Percentiles rank a stretch among this genome's conserved stretches.
Conservation (phyloP, 257 asterid genomes). For the Ilex asprella region DNA sequence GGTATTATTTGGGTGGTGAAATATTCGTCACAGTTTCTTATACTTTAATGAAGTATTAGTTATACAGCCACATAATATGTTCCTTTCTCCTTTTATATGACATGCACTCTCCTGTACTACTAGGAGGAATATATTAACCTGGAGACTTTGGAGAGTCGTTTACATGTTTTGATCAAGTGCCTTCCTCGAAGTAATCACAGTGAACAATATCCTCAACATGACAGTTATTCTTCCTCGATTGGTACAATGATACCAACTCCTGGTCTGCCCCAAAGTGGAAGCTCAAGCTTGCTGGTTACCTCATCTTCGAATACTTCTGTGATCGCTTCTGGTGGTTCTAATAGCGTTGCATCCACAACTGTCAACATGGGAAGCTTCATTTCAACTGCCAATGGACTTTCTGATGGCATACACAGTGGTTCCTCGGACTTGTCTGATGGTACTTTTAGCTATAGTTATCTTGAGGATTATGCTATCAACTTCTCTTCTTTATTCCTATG, state of each 20-base stretch:
- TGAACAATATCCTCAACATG: slow-evolving; percentile 55
- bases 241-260: slow-evolving; percentile 99
- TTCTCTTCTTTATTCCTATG: slow-evolving; percentile 18
- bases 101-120: slow-evolving; percentile 14
- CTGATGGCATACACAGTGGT: slow-evolving; percentile 43
- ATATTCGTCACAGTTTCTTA: no score
- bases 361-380: slow-evolving; percentile 55
- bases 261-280: slow-evolving; percentile 71
- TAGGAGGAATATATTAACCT: slow-evolving; percentile 86
- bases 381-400: slow-evolving; percentile 45
- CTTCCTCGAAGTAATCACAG: slow-evolving; percentile 48
- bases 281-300: slow-evolving; percentile 43
- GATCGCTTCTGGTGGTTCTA: slow-evolving; percentile 41
- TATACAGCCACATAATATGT: slow-evolving; percentile 7
- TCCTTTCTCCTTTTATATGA: slow-evolving; percentile 5
- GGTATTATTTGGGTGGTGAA: neutral
- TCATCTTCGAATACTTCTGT: slow-evolving; percentile 46
- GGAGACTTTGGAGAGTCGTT: slow-evolving; percentile 67
- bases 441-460: slow-evolving; percentile 18
- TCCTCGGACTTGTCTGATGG: slow-evolving; percentile 48
- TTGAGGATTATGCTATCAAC: slow-evolving; percentile 5
- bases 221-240: slow-evolving; percentile 53
- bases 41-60: neutral
- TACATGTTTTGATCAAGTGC: slow-evolving; percentile 49
- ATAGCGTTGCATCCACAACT: slow-evolving; percentile 44